Conservation (phyloP, 176 grass and related monocot genomes). For the Coix lacrymajobi region DNA sequence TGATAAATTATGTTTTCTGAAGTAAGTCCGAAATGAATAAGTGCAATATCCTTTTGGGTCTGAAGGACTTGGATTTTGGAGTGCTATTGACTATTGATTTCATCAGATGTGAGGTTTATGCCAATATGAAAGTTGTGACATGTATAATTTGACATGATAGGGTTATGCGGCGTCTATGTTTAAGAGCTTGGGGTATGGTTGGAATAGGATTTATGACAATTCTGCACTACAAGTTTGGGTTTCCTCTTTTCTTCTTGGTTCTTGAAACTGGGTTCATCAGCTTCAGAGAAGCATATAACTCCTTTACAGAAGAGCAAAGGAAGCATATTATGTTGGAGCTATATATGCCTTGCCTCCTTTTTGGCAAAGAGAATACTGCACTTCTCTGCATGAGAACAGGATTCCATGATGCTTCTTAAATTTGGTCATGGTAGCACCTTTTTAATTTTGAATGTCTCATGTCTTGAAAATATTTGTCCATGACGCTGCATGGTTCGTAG, state of each 20-base stretch:
- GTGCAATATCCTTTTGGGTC: neutral
- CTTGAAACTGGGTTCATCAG: neutral
- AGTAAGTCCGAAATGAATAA: neutral
- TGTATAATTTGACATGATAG: neutral
- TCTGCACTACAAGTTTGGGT: neutral
- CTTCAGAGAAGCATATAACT: neutral
- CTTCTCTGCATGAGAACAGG: neutral
- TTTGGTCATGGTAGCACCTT: neutral
- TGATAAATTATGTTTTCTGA: neutral
- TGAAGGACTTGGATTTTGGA: neutral
- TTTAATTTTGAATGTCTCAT: neutral
- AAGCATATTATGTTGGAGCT: neutral
- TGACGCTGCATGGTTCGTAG: neutral
- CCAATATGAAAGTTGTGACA: neutral
- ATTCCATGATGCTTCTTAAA: neutral
- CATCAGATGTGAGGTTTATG: conserved; percentile 1
- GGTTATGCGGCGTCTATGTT: neutral
- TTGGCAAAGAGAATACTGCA: conserved; percentile 1
- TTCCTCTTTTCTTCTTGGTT: neutral
- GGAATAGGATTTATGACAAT: neutral
- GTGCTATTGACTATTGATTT: neutral
- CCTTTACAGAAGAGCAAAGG: neutral
- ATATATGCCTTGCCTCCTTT: conserved; percentile 22
- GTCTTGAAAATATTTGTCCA: neutral
- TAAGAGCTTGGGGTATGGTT: neutral